Evolutionary conservation across 2,329 filamentous ascomycete species (phyloP).

Genomic region (Pseudogymnoascus sp.): DNA sequence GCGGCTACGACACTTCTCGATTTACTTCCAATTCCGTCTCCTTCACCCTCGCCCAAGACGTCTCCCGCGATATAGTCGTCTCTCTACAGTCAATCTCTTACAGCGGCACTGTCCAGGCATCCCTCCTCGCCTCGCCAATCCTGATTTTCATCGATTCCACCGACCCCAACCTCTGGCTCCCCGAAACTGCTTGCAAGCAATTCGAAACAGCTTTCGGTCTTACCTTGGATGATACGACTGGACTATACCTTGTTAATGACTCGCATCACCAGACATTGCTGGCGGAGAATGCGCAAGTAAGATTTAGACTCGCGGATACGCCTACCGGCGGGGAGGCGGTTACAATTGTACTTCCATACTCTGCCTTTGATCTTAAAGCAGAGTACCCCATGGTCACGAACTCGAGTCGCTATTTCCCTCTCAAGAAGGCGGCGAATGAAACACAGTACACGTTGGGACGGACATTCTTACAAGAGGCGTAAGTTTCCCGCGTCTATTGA

Average conservation of each 20-base stretch:
- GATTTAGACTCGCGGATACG: constrained; percentile 24
- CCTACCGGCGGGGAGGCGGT: constrained; percentile 20
- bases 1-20: constrained; percentile 36
- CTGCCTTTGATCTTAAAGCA: constrained; percentile 27
- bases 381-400: constrained; percentile 22
- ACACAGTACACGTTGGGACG: constrained; percentile 30
- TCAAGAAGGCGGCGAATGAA: constrained; percentile 23
- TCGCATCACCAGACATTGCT: constrained; percentile 23
- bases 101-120: constrained; percentile 28
- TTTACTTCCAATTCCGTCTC: constrained; percentile 33
- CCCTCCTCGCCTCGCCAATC: constrained; percentile 30
- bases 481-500: constrained; percentile 11
- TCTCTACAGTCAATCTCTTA: constrained; percentile 34
- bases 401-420: constrained; percentile 27
- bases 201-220: constrained; percentile 31
- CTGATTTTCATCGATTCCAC: constrained; percentile 28
- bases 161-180: constrained; percentile 30
- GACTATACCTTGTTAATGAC: constrained; percentile 28
- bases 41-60: constrained; percentile 31
- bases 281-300: constrained; percentile 25
- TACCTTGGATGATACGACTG: constrained; percentile 21
- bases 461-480: constrained; percentile 31
- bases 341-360: constrained; percentile 29
- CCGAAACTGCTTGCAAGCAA: constrained; percentile 24
- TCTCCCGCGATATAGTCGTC: constrained; percentile 33